These are phyloP conservation scores for Fusarium coffeatum DNA, from an alignment of 2,329 filamentous ascomycete genomes.

Conservation along the genomic window DNA sequence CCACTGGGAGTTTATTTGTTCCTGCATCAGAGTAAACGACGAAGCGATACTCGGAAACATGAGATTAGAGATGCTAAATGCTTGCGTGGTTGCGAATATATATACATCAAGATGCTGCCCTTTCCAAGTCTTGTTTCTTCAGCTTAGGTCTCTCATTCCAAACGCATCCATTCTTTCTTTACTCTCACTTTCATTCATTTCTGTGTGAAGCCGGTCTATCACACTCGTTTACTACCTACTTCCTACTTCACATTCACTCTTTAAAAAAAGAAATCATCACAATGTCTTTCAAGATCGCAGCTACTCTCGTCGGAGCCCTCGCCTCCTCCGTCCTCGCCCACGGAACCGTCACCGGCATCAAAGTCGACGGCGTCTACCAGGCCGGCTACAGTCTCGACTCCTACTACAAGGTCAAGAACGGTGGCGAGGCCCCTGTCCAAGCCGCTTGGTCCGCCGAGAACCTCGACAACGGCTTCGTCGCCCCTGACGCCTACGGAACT, in stretches of 20 bases:
- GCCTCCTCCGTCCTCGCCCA: slow-evolving; percentile 40
- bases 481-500: slow-evolving; percentile 52
- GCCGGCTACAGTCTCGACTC: slow-evolving; percentile 36
- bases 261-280: slow-evolving; percentile 2
- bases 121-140: slow-evolving; percentile 7
- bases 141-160: slow-evolving; percentile 34
- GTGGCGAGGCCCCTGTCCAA: slow-evolving; percentile 34
- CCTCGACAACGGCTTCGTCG: slow-evolving; percentile 65
- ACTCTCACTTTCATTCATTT: slow-evolving; percentile 42
- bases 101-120: not conserved
- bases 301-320: slow-evolving; percentile 38
- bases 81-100: slow-evolving; percentile 9
- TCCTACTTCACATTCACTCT: not conserved
- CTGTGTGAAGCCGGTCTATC: slow-evolving; percentile 48
- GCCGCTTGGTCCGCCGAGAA: slow-evolving; percentile 58
- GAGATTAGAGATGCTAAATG: too few relatives aligned
- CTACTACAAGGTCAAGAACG: slow-evolving; percentile 39
- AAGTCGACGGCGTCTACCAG: slow-evolving; percentile 38
- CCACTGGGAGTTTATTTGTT: slow-evolving; percentile 5
- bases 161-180: slow-evolving; percentile 24
- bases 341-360: slow-evolving; percentile 43
- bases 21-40: not conserved
- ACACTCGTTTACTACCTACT: slow-evolving; percentile 10
- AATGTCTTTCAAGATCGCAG: slow-evolving; percentile 42
- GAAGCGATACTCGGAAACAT: too few relatives aligned